Evolutionary conservation across 495 filamentous ascomycete genomes (phyloP).

Genomic region (Penicillium paxilli): DNA sequence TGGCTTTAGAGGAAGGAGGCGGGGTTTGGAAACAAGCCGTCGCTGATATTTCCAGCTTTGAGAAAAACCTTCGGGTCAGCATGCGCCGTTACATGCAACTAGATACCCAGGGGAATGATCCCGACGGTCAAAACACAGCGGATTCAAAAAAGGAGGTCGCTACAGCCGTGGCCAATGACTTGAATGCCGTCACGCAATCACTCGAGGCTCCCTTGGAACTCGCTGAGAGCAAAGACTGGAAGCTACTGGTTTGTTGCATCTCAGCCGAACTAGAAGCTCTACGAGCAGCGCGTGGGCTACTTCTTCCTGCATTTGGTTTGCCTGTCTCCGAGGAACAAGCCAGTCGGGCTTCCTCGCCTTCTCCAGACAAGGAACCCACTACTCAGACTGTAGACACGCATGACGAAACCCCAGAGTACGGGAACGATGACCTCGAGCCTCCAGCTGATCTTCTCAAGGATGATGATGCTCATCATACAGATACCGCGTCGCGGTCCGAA

Average conservation of each 20-base stretch:
- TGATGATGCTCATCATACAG: slow-evolving; percentile 22
- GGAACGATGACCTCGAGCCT: slow-evolving; percentile 37
- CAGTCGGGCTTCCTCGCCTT: slow-evolving; percentile 1
- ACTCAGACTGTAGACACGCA: background rate
- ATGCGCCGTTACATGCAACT: slow-evolving; percentile 46
- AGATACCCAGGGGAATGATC: slow-evolving; percentile 16
- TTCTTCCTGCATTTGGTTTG: slow-evolving; percentile 46
- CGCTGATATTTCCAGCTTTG: slow-evolving; percentile 64
- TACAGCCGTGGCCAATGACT: slow-evolving; percentile 40
- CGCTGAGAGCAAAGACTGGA: slow-evolving; percentile 69
- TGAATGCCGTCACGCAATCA: slow-evolving; percentile 40
- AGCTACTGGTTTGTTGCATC: slow-evolving; percentile 81
- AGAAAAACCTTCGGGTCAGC: slow-evolving; percentile 57
- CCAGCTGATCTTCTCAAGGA: slow-evolving; percentile 43
- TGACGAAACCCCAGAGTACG: slow-evolving; percentile 23
- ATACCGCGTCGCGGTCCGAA: slow-evolving; percentile 32
- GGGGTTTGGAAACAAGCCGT: slow-evolving; percentile 75
- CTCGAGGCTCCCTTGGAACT: slow-evolving; percentile 39
- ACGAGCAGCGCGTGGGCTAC: slow-evolving; percentile 62
- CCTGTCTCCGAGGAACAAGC: slow-evolving; percentile 8
- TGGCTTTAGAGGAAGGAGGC: slow-evolving; percentile 81
- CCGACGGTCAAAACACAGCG: slow-evolving; percentile 11
- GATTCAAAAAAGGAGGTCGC: slow-evolving; percentile 28
- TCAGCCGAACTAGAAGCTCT: slow-evolving; percentile 88
- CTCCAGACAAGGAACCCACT: slow-evolving; percentile 2